Conservation (phyloP, 2,329 filamentous ascomycete genomes). For the Sporothrix phasma region DNA sequence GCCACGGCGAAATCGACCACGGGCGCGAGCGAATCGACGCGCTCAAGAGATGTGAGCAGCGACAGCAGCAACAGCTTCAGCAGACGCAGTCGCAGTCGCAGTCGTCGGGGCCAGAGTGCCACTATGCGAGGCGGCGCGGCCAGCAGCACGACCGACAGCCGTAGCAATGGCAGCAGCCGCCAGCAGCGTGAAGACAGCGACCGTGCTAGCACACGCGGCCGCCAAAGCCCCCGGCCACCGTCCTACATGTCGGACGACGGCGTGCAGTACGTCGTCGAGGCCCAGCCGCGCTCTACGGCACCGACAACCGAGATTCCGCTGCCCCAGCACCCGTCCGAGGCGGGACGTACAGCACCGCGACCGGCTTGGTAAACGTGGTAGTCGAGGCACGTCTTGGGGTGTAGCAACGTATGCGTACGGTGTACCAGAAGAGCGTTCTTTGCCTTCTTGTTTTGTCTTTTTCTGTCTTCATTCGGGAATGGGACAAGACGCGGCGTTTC, state of each 20-base stretch:
- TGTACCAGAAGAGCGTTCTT: not conserved
- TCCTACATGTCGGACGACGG: slow-evolving; percentile 71
- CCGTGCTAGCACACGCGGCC: slow-evolving; percentile 19
- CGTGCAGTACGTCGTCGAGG: slow-evolving; percentile 60
- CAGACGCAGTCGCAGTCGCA: slow-evolving; percentile 21
- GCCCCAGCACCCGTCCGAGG: slow-evolving; percentile 40
- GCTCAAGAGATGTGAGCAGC: not conserved
- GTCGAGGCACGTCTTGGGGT: not conserved
- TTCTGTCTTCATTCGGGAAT: not conserved
- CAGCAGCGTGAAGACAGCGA: slow-evolving; percentile 9
- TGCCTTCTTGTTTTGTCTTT: not conserved
- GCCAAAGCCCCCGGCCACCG: slow-evolving; percentile 45
- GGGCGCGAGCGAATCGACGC: not conserved
- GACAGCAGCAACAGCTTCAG: not conserved
- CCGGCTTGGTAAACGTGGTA: slow-evolving; percentile 18
- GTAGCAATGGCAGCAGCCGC: not conserved
- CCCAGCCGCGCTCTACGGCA: slow-evolving; percentile 48
- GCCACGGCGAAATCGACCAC: slow-evolving; percentile 13
- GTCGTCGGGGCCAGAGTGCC: slow-evolving; percentile 18
- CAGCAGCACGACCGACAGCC: not conserved
- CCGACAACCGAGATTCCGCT: slow-evolving; percentile 36
- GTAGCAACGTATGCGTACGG: not conserved
- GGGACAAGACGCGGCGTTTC: not conserved
- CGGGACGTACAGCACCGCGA: slow-evolving; percentile 23
- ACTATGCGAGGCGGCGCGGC: slow-evolving; percentile 6